Percentiles rank a stretch among this genome's conserved stretches.
Evolutionary conservation across 2,329 filamentous ascomycete genomes (phyloP).

Genomic region (Beauveria bassiana): DNA sequence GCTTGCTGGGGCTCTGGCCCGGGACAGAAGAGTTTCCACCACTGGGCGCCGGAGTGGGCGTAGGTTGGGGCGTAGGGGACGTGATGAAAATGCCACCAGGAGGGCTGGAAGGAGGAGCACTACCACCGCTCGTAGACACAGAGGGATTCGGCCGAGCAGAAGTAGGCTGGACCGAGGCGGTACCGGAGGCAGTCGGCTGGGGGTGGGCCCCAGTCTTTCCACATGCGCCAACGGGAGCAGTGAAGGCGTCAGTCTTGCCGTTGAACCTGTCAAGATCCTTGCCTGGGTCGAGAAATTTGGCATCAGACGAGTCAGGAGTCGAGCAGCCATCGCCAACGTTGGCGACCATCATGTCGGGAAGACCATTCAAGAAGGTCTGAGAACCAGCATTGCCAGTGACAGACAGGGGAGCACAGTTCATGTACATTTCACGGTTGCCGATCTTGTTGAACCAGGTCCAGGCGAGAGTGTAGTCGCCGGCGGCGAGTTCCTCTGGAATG

Average conservation of each 20-base stretch:
- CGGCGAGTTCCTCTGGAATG: constrained; percentile 62
- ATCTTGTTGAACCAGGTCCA: constrained; percentile 96
- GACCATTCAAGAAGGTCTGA: constrained; percentile 46
- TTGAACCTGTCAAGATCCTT: constrained; percentile 42
- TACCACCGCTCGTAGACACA: constrained; percentile 7
- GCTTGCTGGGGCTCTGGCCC: background rate
- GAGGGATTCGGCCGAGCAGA: background rate
- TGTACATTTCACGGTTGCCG: constrained; percentile 94
- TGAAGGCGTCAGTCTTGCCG: constrained; percentile 27
- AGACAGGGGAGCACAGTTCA: constrained; percentile 80
- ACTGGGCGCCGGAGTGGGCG: background rate
- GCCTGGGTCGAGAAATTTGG: constrained; percentile 60
- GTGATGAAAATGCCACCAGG: constrained; percentile 13
- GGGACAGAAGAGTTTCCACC: background rate
- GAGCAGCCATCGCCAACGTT: constrained; percentile 56
- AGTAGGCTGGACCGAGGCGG: background rate
- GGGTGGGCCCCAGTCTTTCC: constrained; percentile 13
- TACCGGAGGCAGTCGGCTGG: constrained; percentile 12
- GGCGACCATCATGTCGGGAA: constrained; percentile 66
- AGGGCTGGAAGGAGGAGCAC: background rate
- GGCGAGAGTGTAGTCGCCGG: constrained; percentile 72
- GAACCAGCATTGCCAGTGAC: constrained; percentile 48
- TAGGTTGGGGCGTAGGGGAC: background rate
- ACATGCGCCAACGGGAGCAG: constrained; percentile 17
- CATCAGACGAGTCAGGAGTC: constrained; percentile 48